A percentile compares a stretch with the other conserved stretches of the same genome.
These are phyloP conservation scores for Neonectria ditissima DNA, from an alignment of 2,329 filamentous ascomycete genomes.

Conservation along the genomic window DNA sequence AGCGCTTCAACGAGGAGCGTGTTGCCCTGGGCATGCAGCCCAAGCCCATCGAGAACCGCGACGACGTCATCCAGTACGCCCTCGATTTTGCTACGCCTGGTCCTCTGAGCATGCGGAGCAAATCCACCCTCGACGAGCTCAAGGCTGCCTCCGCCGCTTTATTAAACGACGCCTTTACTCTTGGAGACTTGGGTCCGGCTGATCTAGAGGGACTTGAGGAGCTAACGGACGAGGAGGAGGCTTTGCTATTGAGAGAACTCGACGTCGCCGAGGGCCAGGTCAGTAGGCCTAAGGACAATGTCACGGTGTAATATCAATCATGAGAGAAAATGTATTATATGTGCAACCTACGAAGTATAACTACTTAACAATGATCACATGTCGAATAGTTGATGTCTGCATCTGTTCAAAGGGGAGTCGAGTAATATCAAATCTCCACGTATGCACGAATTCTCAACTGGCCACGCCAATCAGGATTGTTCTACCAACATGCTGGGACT, in stretches of 20 bases:
- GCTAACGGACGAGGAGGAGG: slow-evolving; percentile 54
- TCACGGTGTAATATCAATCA: not conserved
- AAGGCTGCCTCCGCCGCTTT: slow-evolving; percentile 50
- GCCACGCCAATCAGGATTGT: too few relatives aligned
- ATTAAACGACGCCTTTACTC: slow-evolving; percentile 56
- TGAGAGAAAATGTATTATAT: not conserved
- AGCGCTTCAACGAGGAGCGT: slow-evolving; percentile 74
- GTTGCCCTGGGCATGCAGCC: slow-evolving; percentile 70
- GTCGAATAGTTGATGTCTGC: not conserved
- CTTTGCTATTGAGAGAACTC: slow-evolving; percentile 46
- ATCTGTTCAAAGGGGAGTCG: too few relatives aligned
- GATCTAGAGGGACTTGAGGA: slow-evolving; percentile 55
- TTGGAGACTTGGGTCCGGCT: slow-evolving; percentile 56
- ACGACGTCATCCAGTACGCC: slow-evolving; percentile 55
- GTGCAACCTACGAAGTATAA: not conserved
- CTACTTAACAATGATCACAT: not conserved
- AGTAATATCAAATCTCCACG: too few relatives aligned
- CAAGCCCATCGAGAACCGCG: slow-evolving; percentile 51
- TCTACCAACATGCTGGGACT: too few relatives aligned
- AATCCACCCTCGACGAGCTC: slow-evolving; percentile 54
- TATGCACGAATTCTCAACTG: too few relatives aligned
- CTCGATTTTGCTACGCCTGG: slow-evolving; percentile 58
- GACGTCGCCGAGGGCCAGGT: slow-evolving; percentile 45
- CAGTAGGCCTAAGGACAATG: not conserved
- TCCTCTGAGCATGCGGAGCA: slow-evolving; percentile 51